phyloP scores from a whole-genome alignment of 2,329 filamentous ascomycete genomes.

The Phialemonium atrogriseum region DNA sequence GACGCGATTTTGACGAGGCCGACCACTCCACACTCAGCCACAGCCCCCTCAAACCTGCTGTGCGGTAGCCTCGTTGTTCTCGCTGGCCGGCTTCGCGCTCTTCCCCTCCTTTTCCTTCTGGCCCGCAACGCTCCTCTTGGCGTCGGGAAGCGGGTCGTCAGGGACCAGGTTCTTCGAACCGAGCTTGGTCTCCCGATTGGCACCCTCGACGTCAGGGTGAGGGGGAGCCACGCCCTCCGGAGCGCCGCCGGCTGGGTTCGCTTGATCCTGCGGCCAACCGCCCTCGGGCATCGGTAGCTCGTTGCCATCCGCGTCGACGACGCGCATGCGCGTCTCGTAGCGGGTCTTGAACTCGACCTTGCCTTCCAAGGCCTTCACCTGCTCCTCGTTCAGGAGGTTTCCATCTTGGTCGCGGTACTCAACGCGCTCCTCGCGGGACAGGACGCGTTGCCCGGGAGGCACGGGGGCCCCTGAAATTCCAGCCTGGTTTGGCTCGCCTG shows the following conservation, averaged over 20 bases:
- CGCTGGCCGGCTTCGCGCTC: conserved; percentile 54
- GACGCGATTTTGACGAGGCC: too few relatives aligned
- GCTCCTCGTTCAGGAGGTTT: conserved; percentile 74
- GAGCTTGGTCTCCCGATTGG: conserved; percentile 50
- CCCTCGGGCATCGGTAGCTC: conserved; percentile 50
- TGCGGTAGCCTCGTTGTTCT: conserved; percentile 45
- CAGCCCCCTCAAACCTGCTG: too few relatives aligned
- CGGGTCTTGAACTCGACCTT: conserved; percentile 94
- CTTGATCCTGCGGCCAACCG: conserved; percentile 26
- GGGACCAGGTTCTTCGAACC: conserved; percentile 22
- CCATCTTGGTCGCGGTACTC: conserved; percentile 95
- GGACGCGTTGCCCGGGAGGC: conserved; percentile 37
- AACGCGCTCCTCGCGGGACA: conserved; percentile 66
- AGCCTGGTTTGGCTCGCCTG: conserved; percentile 12
- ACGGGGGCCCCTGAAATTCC: conserved; percentile 40
- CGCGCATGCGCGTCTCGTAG: conserved; percentile 86
- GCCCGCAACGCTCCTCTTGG: conserved; percentile 47
- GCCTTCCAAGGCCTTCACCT: conserved; percentile 77
- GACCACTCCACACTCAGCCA: too few relatives aligned
- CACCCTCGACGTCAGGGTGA: conserved; percentile 53
- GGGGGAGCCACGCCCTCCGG: conserved; percentile 42
- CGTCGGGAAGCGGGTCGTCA: conserved; percentile 29
- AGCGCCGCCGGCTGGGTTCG: conserved; percentile 4
- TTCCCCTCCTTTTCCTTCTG: conserved; percentile 48
- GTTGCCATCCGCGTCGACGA: conserved; percentile 73